These are phyloP conservation scores for Noccaea caerulescens DNA, from an alignment of 345 rosid species.

Conservation along the genomic window DNA sequence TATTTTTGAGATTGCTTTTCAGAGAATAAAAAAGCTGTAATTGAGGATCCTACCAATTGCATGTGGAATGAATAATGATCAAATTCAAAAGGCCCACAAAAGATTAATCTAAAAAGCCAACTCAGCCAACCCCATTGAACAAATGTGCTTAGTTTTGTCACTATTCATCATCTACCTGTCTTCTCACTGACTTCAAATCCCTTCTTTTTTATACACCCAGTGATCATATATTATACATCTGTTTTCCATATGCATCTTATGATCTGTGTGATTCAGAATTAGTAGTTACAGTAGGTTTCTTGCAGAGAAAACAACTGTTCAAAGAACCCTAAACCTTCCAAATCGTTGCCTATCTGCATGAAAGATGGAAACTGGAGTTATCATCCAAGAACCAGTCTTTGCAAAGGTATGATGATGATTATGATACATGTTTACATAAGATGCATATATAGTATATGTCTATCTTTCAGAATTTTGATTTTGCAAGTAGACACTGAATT, in stretches of 20 bases:
- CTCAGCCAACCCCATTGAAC: conserved; percentile 41
- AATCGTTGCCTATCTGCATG: conserved; percentile 36
- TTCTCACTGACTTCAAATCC: conserved; percentile 44
- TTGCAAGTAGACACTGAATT: conserved; percentile 6
- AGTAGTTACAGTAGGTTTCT: conserved; percentile 36
- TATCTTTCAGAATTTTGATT: conserved; percentile 4
- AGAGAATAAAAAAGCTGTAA: conserved; percentile 42
- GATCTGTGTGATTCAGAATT: conserved; percentile 41
- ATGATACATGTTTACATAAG: conserved; percentile 11
- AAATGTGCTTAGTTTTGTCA: conserved; percentile 41
- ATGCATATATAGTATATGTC: neutral
- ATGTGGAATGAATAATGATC: conserved; percentile 37
- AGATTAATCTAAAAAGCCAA: conserved; percentile 44
- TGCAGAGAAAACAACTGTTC: conserved; percentile 38
- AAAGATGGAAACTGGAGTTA: conserved; percentile 66
- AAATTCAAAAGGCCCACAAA: conserved; percentile 42
- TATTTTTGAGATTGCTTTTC: conserved; percentile 23
- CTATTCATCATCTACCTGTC: conserved; percentile 45
- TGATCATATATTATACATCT: conserved; percentile 27
- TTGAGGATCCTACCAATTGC: conserved; percentile 43
- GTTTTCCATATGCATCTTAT: conserved; percentile 37
- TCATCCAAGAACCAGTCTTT: conserved; percentile 46
- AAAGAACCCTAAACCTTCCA: conserved; percentile 35
- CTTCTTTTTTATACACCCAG: conserved; percentile 33
- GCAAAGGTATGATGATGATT: conserved; percentile 47